phyloP scores from a whole-genome alignment of 441 rosid species.

The Viola pubescens region DNA sequence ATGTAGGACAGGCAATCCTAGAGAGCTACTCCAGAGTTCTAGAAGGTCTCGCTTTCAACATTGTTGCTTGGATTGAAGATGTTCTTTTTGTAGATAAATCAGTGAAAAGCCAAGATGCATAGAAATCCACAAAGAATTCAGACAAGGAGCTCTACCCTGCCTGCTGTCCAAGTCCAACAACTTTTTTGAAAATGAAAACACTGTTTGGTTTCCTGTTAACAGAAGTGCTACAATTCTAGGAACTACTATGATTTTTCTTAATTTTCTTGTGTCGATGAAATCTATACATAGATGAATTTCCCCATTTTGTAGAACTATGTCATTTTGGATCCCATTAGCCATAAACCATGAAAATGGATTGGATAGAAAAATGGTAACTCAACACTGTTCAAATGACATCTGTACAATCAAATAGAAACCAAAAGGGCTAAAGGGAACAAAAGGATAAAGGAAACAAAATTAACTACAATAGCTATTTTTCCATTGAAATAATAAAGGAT shows the following conservation, averaged over 20 bases:
- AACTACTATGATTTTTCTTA: background rate
- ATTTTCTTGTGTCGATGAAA: background rate
- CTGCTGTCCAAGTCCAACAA: background rate
- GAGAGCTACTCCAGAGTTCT: constrained; percentile 94
- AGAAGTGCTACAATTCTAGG: constrained; percentile 7
- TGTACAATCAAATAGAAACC: no score
- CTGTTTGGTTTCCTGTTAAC: background rate
- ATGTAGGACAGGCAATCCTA: constrained; percentile 80
- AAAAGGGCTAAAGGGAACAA: no score
- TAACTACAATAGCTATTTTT: no score
- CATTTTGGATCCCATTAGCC: no score
- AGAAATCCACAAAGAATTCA: constrained; percentile 14
- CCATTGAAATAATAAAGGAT: no score
- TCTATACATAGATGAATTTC: no score
- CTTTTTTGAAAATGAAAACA: constrained; percentile 8
- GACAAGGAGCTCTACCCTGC: constrained; percentile 7
- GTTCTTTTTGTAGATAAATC: constrained; percentile 71
- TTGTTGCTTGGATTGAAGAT: constrained; percentile 95
- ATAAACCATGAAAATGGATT: no score
- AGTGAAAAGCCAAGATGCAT: constrained; percentile 38
- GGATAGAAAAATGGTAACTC: no score
- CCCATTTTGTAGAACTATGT: no score
- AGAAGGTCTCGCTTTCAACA: constrained; percentile 91
- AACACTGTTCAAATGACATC: no score
- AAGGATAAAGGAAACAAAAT: no score